Conservation (phyloP, 371 early-diverging fungal genomes). For the Saksenaea vasiformis region DNA sequence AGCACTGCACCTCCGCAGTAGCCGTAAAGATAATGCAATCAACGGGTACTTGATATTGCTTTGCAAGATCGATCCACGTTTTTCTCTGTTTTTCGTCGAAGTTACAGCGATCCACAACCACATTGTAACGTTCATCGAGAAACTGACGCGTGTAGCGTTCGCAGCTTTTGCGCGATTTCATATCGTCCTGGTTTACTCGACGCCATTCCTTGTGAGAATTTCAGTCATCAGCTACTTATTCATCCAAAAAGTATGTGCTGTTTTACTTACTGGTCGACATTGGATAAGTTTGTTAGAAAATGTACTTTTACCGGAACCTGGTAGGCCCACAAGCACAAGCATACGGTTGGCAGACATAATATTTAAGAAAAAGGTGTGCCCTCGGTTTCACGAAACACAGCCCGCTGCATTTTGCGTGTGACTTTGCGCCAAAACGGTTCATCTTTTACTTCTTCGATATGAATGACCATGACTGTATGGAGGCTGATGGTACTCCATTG, state of each 20-base stretch:
- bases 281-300: slow-evolving; percentile 55
- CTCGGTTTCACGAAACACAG: too few relatives aligned
- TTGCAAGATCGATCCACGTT: slow-evolving; percentile 70
- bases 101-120: slow-evolving; percentile 78
- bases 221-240: background rate
- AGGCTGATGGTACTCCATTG: too few relatives aligned
- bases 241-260: background rate
- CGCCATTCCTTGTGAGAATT: slow-evolving; percentile 20
- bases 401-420: too few relatives aligned
- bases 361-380: too few relatives aligned
- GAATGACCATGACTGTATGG: too few relatives aligned
- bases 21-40: slow-evolving; percentile 75
- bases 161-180: slow-evolving; percentile 66
- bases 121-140: slow-evolving; percentile 54
- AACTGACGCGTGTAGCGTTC: slow-evolving; percentile 41
- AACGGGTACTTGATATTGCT: slow-evolving; percentile 55
- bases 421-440: too few relatives aligned
- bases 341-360: slow-evolving; percentile 32
- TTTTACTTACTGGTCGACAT: slow-evolving; percentile 13
- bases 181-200: slow-evolving; percentile 72
- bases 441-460: too few relatives aligned
- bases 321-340: slow-evolving; percentile 67
- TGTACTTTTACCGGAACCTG: slow-evolving; percentile 72
- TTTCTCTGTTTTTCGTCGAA: slow-evolving; percentile 74
- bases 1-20: slow-evolving; percentile 36